Base-by-base conservation (phyloP, 2,329 filamentous ascomycete genomes). In the Pseudogymnoascus sp. region DNA sequence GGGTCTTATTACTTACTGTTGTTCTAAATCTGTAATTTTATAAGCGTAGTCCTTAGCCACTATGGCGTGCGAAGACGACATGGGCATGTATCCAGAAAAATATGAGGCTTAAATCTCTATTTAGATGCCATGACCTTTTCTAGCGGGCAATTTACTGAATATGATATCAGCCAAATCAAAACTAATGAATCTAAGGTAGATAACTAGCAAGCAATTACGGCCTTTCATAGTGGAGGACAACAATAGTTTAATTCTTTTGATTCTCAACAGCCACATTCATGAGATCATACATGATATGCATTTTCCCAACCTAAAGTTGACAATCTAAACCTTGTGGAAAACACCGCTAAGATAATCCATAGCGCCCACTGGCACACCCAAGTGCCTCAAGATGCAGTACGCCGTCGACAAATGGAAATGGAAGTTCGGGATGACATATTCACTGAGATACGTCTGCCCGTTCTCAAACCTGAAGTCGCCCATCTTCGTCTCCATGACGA, bases 321-420 rank as follows among this genome's bases (percentile, higher is more conserved):
- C 31, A 18, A 53, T 53, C 25, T 53, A 53, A 53, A 16, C 47
- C 47, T 53, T 53, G 25, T 53, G 25, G 11, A 63, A 63, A 18
- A 63, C 44, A 38, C 16, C 50, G 18, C 38, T 25, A 64, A 80
- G 65, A 66, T 73, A 82, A 66, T 82, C 79, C 53, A 69, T 31
- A 71, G 81, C 82, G 3, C 79, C 79, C 4, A 83, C 2, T 0
- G 75, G 75, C 40, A 82, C 79, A 0, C 80, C 80, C 67, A 76
- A 73, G 42, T 72, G 73, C 63, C 80, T 72, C 68, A 82, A 66
- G 62, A 83, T 78, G 3, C 69, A 73, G 69, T 82, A 82, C 12
- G 78, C 76, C n/a, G 74, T 79, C 5, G 70, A 74, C 3, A 77
- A 63, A 66, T 83, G 80, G 66, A 82, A 83, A 71, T 75, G 81